Percentiles rank a stretch among this genome's conserved stretches.
Conservation (phyloP, 345 rosid genomes). For the Odontarrhena argentea region DNA sequence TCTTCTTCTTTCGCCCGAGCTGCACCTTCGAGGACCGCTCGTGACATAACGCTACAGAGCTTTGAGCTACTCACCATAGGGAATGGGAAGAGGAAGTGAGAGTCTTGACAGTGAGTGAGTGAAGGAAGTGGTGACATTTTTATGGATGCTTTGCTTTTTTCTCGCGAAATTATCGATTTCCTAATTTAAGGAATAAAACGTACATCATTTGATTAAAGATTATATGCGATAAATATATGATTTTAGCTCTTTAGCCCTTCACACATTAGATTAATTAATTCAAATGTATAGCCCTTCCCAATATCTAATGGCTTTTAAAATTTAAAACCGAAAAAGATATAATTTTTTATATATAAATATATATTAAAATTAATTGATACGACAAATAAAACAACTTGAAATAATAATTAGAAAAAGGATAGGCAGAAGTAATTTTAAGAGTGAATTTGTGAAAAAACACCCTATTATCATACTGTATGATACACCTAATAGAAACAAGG, state of each 20-base stretch:
- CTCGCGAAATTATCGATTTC: constrained; percentile 23
- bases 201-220: constrained; percentile 30
- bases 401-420: too few relatives aligned
- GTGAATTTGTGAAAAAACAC: too few relatives aligned
- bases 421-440: too few relatives aligned
- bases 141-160: constrained; percentile 23
- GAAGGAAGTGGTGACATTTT: constrained; percentile 28
- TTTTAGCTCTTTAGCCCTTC: background rate
- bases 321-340: too few relatives aligned
- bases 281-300: too few relatives aligned
- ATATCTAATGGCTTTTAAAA: too few relatives aligned
- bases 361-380: too few relatives aligned
- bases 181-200: constrained; percentile 33
- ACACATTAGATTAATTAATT: too few relatives aligned
- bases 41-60: constrained; percentile 68
- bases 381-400: too few relatives aligned
- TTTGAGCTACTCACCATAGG: constrained; percentile 81
- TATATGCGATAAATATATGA: constrained; percentile 36
- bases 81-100: constrained; percentile 50
- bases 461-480: too few relatives aligned
- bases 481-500: too few relatives aligned
- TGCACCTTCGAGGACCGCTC: constrained; percentile 52
- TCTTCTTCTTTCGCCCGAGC: constrained; percentile 67
- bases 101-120: constrained; percentile 11
- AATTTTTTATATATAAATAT: too few relatives aligned